Conservation (phyloP, 371 early-diverging fungal species). For the Polyrhizophydium stewartii region DNA sequence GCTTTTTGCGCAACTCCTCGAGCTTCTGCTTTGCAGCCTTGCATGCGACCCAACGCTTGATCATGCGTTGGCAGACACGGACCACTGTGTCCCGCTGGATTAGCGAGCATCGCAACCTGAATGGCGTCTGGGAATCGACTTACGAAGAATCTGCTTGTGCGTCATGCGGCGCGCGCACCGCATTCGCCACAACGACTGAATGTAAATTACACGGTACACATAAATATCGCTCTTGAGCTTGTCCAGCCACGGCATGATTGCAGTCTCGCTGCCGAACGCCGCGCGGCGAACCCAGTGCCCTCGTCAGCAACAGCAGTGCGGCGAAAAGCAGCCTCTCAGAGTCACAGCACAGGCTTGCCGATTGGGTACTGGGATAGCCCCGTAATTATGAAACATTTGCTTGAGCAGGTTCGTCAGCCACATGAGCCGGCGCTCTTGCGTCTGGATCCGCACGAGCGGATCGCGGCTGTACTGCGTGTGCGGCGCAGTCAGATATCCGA, state of each 20-base stretch:
- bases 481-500: conserved; percentile 12
- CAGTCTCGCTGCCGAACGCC: conserved; percentile 3
- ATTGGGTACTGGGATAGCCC: neutral
- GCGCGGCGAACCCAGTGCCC: too few relatives aligned
- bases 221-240: neutral
- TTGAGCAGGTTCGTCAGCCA: conserved; percentile 12
- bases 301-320: conserved; percentile 4
- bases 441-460: neutral
- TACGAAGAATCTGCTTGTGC: too few relatives aligned
- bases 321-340: neutral
- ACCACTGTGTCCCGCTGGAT: too few relatives aligned
- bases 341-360: neutral
- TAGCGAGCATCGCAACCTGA: too few relatives aligned
- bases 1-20: neutral
- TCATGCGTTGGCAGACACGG: too few relatives aligned
- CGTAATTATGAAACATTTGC: neutral
- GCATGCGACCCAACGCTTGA: neutral
- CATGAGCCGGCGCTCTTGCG: conserved; percentile 14
- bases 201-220: conserved; percentile 2
- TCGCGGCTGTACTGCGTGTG: conserved; percentile 1
- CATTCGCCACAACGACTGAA: conserved; percentile 7
- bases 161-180: too few relatives aligned
- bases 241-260: neutral
- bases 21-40: neutral
- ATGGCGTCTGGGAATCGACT: too few relatives aligned